Percentiles rank a stretch among this genome's conserved stretches.
phyloP scores from a whole-genome alignment of 169 alveolate genomes.

The Cryptosporidium bovis region DNA sequence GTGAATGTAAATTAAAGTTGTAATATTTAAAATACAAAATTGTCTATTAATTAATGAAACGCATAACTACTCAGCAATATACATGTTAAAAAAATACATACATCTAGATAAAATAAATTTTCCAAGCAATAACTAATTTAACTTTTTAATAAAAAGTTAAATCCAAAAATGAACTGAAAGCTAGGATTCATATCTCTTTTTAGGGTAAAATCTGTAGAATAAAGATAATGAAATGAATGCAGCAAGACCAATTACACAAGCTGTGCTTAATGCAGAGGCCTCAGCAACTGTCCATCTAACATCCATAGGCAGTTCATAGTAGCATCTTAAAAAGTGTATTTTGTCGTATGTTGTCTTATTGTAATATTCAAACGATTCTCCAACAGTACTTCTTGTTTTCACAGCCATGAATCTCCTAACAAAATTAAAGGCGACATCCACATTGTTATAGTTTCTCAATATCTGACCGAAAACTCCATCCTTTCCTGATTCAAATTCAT shows the following conservation, averaged over 20 bases:
- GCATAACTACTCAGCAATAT: no score
- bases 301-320: constrained; percentile 19
- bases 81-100: no score
- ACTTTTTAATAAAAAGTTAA: no score
- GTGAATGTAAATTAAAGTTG: no score
- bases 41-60: no score
- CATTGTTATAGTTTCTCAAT: constrained; percentile 3
- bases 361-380: neutral
- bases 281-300: constrained; percentile 65
- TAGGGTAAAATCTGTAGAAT: no score
- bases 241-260: constrained; percentile 6
- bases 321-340: constrained; percentile 43
- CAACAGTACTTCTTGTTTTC: constrained; percentile 8
- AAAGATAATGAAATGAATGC: neutral
- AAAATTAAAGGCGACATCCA: constrained; percentile 46
- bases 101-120: no score
- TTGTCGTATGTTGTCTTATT: constrained; percentile 5
- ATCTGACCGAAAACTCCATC: neutral
- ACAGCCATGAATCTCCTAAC: constrained; percentile 40
- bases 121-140: no score
- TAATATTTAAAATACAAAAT: no score
- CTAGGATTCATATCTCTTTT: no score
- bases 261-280: constrained; percentile 20
- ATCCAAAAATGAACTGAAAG: no score
- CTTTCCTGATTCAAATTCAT: constrained; percentile 23